Base-by-base conservation (phyloP, 2,329 filamentous ascomycete genomes). In the Ceratocystis harringtonii region DNA sequence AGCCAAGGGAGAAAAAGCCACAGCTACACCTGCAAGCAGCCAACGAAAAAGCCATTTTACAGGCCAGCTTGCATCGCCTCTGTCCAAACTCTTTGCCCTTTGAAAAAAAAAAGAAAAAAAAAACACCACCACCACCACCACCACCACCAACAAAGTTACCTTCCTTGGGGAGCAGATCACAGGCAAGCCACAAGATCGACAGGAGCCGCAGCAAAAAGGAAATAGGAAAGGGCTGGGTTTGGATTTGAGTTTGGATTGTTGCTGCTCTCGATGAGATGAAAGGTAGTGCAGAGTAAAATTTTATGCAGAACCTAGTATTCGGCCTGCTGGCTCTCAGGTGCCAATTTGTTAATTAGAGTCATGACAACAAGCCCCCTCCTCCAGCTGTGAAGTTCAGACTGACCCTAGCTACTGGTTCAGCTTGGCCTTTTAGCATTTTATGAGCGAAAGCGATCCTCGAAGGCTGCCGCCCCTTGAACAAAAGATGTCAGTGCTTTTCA, bases 151-250 rank as follows among this genome's bases (percentile, higher is more conserved):
- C 4, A 41, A 41, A 41, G 36, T 8, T 41, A 1, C 10, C 36
- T 41, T 17, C 28, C 28, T 57, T 58, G 55, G 28, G 17, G 32
- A 58, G 55, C 55, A 58, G 55, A 58, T 58, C 55, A 58, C 28
- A 58, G 55, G 55, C 55, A 58, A 58, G 55, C 28, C 30, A 58
- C 55, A 58, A 36, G 55, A 58, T 58, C 55, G 28, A 58, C 55
- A 58, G 55, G 55, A 58, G 55, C 55, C 28, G 55, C 55, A 58
- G 55, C 15, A 58, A 55, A 52, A n/a, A 58, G 30, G 55, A 58
- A 58, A 58, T 32, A 58, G 28, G 19, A 58, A 58, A 58, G 55
- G 55, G 55, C 55, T 32, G 55, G 55, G 55, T 5, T 52, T 52
- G 48, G 48, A 52, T 28, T 52, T 52, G 48, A 52, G 48, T 52